These are phyloP conservation scores for Mycena vitilis DNA, from an alignment of 768 basidiomycete genomes.

Conservation along the genomic window DNA sequence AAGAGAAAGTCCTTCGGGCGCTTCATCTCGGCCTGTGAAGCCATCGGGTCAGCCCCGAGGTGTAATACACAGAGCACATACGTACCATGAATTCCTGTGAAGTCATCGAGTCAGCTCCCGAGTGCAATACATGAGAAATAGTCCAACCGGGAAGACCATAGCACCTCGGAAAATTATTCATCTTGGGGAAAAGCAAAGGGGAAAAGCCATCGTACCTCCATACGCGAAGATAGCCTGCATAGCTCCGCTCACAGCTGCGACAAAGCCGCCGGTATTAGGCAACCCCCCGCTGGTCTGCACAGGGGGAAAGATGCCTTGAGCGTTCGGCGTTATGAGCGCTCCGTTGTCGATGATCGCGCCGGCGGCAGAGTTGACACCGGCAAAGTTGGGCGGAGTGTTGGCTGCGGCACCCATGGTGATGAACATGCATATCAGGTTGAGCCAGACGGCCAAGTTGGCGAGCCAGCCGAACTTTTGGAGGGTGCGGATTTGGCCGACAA, in stretches of 20 bases:
- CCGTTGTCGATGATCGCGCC: slow-evolving; percentile 21
- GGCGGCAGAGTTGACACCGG: slow-evolving; percentile 6
- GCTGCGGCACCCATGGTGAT: slow-evolving; percentile 28
- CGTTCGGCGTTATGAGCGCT: slow-evolving; percentile 20
- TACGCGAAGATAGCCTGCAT: slow-evolving; percentile 27
- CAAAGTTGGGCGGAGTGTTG: slow-evolving; percentile 13
- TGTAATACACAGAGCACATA: too few relatives aligned
- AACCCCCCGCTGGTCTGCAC: slow-evolving; percentile 25
- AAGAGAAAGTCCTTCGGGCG: slow-evolving; percentile 22
- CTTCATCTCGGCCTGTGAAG: slow-evolving; percentile 14
- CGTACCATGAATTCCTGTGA: too few relatives aligned
- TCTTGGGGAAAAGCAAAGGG: not conserved
- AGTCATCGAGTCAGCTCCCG: too few relatives aligned
- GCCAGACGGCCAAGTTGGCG: slow-evolving; percentile 25
- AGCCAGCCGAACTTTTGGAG: slow-evolving; percentile 28
- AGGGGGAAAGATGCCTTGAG: slow-evolving; percentile 24
- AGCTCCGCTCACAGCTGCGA: slow-evolving; percentile 22
- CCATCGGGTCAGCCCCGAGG: too few relatives aligned
- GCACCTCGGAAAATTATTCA: not conserved
- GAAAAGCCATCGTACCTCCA: slow-evolving; percentile 21
- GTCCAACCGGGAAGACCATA: slow-evolving; percentile 11
- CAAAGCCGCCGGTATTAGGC: slow-evolving; percentile 17
- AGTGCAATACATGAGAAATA: too few relatives aligned
- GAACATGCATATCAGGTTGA: slow-evolving; percentile 25
- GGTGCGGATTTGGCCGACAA: slow-evolving; percentile 23